Evolutionary conservation across 1,284 basidiomycete species (phyloP).

Genomic region (Wolfiporia cocos): DNA sequence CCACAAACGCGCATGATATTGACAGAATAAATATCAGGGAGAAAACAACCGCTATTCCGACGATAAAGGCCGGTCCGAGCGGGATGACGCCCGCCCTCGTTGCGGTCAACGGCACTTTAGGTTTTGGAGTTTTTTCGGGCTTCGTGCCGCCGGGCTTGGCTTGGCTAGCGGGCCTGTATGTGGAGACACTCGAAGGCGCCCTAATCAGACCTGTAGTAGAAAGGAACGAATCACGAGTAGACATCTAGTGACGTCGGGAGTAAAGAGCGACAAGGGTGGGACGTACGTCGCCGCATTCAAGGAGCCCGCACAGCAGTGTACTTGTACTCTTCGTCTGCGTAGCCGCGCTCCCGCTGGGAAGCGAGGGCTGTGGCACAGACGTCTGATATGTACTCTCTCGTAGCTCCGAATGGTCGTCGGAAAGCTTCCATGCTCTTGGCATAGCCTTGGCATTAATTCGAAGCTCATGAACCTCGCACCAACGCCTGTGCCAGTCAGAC

Average conservation of each 20-base stretch:
- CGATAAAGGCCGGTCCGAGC: slow-evolving; percentile 33
- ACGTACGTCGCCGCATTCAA: too few relatives aligned
- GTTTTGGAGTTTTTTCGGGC: slow-evolving; percentile 8
- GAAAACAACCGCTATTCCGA: slow-evolving; percentile 33
- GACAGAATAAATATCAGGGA: slow-evolving; percentile 43
- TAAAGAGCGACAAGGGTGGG: not conserved
- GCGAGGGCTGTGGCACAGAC: too few relatives aligned
- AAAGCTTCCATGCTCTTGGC: too few relatives aligned
- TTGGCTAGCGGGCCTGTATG: slow-evolving; percentile 8
- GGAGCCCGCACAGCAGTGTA: too few relatives aligned
- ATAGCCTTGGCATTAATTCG: too few relatives aligned
- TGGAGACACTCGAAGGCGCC: slow-evolving; percentile 13
- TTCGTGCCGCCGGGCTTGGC: slow-evolving; percentile 17
- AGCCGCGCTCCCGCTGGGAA: too few relatives aligned
- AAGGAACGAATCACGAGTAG: slow-evolving; percentile 26
- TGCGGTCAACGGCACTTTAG: slow-evolving; percentile 4
- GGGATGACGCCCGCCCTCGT: slow-evolving; percentile 26
- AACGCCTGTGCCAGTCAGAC: too few relatives aligned
- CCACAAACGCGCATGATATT: slow-evolving; percentile 44
- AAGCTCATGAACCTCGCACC: too few relatives aligned
- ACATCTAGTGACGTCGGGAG: slow-evolving; percentile 14
- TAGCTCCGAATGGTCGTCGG: too few relatives aligned
- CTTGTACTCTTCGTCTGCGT: too few relatives aligned
- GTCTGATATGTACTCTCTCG: too few relatives aligned
- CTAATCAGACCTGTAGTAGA: slow-evolving; percentile 27